These are phyloP conservation scores for Candida methanosorbosa DNA, from an alignment of 805 yeast genomes.

Conservation along the genomic window DNA sequence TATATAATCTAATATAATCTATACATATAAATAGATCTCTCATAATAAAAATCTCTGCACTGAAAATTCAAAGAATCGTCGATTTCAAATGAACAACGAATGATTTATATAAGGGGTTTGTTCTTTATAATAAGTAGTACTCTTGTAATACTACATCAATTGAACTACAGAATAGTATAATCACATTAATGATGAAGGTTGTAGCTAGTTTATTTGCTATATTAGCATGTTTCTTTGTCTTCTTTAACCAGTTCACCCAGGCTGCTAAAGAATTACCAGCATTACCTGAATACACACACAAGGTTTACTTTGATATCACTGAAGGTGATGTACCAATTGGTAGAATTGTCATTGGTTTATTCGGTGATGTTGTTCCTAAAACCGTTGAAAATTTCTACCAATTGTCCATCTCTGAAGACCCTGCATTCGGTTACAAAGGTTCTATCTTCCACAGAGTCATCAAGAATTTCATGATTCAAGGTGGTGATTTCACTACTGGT, in stretches of 20 bases:
- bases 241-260: no score
- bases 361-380: slow-evolving; percentile 79
- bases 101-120: no score
- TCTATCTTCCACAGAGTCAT: slow-evolving; percentile 69
- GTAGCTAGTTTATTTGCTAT: no score
- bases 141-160: no score
- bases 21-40: not conserved
- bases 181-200: no score
- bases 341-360: slow-evolving; percentile 78
- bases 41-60: no score
- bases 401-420: slow-evolving; percentile 68
- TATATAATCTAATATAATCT: slow-evolving; percentile 14
- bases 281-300: slow-evolving; percentile 56
- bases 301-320: slow-evolving; percentile 77
- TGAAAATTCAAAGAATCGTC: no score
- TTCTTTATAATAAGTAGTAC: no score
- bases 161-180: no score
- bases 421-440: slow-evolving; percentile 50
- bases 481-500: slow-evolving; percentile 70
- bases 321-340: slow-evolving; percentile 69
- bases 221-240: no score
- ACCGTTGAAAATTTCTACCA: slow-evolving; percentile 86
- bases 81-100: no score
- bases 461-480: slow-evolving; percentile 68
- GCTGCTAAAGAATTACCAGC: slow-evolving; percentile 22